A percentile compares a stretch with the other conserved stretches of the same genome.
Conservation (phyloP, 345 rosid species). For the Acer campestre region DNA sequence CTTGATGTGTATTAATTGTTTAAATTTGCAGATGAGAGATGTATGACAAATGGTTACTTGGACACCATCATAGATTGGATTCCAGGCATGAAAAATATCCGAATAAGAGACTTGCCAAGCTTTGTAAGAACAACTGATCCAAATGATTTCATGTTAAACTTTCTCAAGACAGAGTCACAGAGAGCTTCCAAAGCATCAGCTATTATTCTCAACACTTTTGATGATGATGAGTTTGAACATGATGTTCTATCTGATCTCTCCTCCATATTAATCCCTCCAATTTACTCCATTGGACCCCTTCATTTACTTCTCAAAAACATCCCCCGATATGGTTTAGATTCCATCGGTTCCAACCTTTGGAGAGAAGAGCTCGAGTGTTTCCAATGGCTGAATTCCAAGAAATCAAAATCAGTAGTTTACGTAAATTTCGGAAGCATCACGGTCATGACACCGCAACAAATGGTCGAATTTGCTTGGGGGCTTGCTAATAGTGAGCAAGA, state of each 20-base stretch:
- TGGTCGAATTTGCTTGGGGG: not conserved
- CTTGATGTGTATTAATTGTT: not conserved
- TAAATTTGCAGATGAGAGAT: constrained; percentile 31
- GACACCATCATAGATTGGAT: constrained; percentile 43
- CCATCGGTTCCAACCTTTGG: not conserved
- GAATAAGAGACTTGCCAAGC: constrained; percentile 39
- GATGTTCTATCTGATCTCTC: constrained; percentile 27
- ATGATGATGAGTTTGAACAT: constrained; percentile 27
- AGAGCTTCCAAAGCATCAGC: constrained; percentile 31
- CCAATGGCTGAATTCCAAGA: not conserved
- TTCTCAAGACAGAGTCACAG: constrained; percentile 13
- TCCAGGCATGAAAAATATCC: constrained; percentile 35
- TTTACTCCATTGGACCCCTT: constrained; percentile 7
- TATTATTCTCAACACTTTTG: constrained; percentile 41
- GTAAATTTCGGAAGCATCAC: not conserved
- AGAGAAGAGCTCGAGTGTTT: not conserved
- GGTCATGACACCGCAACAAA: not conserved
- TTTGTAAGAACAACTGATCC: constrained; percentile 37
- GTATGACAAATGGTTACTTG: constrained; percentile 33
- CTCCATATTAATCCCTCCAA: constrained; percentile 24
- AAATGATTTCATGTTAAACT: constrained; percentile 33
- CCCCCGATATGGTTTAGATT: not conserved
- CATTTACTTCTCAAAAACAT: not conserved
- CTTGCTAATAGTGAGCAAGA: not conserved
- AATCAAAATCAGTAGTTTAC: not conserved